Percentiles rank a stretch among this genome's conserved stretches.
Conservation (phyloP, 257 asterid genomes). For the Schizonepeta tenuifolia region DNA sequence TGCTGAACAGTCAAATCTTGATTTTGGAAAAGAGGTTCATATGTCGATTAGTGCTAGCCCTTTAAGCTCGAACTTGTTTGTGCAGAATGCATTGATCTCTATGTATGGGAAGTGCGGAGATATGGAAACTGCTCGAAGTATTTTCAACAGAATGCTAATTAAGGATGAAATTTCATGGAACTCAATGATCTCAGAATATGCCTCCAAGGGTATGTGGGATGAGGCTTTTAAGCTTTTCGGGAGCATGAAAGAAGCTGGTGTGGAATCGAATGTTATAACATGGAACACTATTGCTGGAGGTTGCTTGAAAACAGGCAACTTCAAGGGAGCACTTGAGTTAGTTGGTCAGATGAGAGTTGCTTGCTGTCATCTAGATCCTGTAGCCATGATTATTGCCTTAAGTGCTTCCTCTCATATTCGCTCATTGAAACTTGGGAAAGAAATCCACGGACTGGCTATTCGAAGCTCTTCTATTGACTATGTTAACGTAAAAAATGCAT, state of each 20-base stretch:
- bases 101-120: slow-evolving; percentile 89
- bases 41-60: slow-evolving; percentile 51
- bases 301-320: slow-evolving; percentile 61
- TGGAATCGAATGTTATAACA: slow-evolving; percentile 48
- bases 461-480: slow-evolving; percentile 52
- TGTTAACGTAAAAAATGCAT: slow-evolving; percentile 62
- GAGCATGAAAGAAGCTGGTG: slow-evolving; percentile 55
- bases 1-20: slow-evolving; percentile 67
- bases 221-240: slow-evolving; percentile 76
- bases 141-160: slow-evolving; percentile 63
- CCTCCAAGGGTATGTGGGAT: slow-evolving; percentile 68
- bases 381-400: slow-evolving; percentile 72
- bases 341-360: slow-evolving; percentile 57
- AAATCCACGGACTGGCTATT: slow-evolving; percentile 73
- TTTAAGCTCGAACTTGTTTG: slow-evolving; percentile 58
- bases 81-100: slow-evolving; percentile 83
- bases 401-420: slow-evolving; percentile 79
- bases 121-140: slow-evolving; percentile 55
- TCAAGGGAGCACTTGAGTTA: slow-evolving; percentile 58
- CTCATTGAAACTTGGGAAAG: slow-evolving; percentile 61
- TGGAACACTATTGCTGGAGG: slow-evolving; percentile 89
- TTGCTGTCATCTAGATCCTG: slow-evolving; percentile 58
- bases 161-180: slow-evolving; percentile 87
- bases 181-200: slow-evolving; percentile 74
- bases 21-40: slow-evolving; percentile 67